Conservation (phyloP, 106 monocot species). For the Posidonia australis region DNA sequence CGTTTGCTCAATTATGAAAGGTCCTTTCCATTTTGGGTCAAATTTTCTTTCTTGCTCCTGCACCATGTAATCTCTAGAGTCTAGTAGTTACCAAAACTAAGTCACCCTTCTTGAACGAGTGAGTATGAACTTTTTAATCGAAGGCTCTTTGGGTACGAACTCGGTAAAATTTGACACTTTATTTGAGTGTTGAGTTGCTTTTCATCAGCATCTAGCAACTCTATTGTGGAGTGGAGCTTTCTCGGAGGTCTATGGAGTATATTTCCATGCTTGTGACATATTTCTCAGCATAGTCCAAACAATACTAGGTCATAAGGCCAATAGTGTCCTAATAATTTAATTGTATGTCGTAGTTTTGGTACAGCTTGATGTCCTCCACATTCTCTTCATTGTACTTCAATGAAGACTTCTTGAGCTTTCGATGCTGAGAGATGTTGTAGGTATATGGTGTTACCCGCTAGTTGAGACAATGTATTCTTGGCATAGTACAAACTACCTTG, state of each 20-base stretch:
- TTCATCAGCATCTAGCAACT: not conserved
- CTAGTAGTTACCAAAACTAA: not conserved
- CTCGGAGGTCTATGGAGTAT: not conserved
- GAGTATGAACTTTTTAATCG: not conserved
- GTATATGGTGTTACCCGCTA: not conserved
- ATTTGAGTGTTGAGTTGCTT: not conserved
- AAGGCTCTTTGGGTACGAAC: not conserved
- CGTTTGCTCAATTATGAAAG: not conserved
- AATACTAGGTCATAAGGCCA: not conserved
- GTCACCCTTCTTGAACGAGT: not conserved
- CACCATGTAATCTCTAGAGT: not conserved
- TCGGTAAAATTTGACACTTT: not conserved
- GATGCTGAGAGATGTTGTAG: not conserved
- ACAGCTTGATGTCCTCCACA: not conserved
- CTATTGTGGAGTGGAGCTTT: not conserved
- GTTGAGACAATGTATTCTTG: not conserved
- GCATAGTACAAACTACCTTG: not conserved
- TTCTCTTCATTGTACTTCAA: not conserved
- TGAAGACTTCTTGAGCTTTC: not conserved
- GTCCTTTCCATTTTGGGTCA: not conserved
- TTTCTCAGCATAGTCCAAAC: not conserved
- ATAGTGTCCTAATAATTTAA: not conserved
- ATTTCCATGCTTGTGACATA: not conserved
- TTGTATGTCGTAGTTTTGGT: not conserved
- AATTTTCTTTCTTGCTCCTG: not conserved